A percentile compares a stretch with the other conserved stretches of the same genome.
These are phyloP conservation scores for Aspergillus olivimuriae DNA, from an alignment of 495 filamentous ascomycete species.

Conservation along the genomic window DNA sequence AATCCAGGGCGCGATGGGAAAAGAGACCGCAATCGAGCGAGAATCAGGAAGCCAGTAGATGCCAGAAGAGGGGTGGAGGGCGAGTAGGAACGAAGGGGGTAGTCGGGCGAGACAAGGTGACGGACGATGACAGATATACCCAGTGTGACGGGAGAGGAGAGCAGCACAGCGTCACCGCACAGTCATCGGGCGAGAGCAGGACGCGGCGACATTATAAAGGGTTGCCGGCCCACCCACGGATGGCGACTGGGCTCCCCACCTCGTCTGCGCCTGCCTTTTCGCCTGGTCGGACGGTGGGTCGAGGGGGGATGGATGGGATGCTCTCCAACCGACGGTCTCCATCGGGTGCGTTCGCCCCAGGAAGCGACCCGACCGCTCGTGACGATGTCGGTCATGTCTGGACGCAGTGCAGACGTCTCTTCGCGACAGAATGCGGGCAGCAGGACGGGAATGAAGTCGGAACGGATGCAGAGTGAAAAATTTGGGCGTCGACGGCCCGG, in stretches of 20 bases:
- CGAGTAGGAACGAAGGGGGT: slow-evolving; percentile 1
- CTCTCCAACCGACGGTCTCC: slow-evolving; percentile 17
- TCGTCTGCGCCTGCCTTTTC: background rate
- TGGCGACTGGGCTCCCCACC: slow-evolving; percentile 10
- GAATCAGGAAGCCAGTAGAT: background rate
- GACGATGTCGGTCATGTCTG: background rate
- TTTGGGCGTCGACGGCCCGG: too few relatives aligned
- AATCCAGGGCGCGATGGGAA: too few relatives aligned
- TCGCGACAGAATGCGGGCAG: too few relatives aligned
- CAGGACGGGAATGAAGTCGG: too few relatives aligned
- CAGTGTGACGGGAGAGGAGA: background rate
- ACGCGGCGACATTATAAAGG: slow-evolving; percentile 38
- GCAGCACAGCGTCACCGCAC: too few relatives aligned
- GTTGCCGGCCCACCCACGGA: slow-evolving; percentile 21
- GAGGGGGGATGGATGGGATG: slow-evolving; percentile 34
- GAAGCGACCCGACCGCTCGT: background rate
- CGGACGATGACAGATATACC: background rate
- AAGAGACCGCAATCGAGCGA: background rate
- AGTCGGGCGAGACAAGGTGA: slow-evolving; percentile 2
- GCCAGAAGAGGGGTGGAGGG: background rate
- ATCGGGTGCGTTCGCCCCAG: background rate
- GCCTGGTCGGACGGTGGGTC: slow-evolving; percentile 15
- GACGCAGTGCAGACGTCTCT: too few relatives aligned
- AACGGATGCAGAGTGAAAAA: too few relatives aligned
- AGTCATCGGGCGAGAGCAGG: background rate